Base-by-base conservation (phyloP, 1,284 basidiomycete genomes). In the Neonothopanus nambi region DNA sequence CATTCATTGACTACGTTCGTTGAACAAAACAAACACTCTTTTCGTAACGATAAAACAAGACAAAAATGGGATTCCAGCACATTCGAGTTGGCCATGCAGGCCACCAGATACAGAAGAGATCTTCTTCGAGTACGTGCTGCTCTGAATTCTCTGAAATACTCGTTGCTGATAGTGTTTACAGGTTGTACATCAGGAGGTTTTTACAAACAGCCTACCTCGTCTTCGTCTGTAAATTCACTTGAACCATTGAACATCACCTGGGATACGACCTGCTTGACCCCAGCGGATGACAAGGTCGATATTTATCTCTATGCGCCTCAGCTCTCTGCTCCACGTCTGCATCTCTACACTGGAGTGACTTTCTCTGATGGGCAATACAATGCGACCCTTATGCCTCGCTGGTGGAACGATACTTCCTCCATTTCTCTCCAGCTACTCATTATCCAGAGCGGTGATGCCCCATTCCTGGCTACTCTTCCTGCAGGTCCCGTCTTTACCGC, bases 401-500 rank as follows among this genome's bases (percentile, higher is more conserved):
- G 91, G 91, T 94, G 90, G 89, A 88, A 91, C 63, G 68, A 78
- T 11, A 82, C 85, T 2, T 57, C 73, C 2, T 70, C 75, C 2
- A 73, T 81, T 17, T 61, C 68, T 7, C 78, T 94, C 15, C 85
- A 93, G 63, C 66, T 93, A 56, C 72, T 74, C 53, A 88, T 95
- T 65, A 74, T 91, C 56, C 66, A 81, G 13, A 63, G 75, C 8
- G 83, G 81, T 33, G 64, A 74, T 2, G 75, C 79, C 2, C 67
- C 77, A 2, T 91, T 85, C 73, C 66, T 84, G 36, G 76, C 80
- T 41, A 67, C 74, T 39, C 67, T 84, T 20, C 81, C 86, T 15
- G 79, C 84, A 13, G 91, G 89, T 1, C 93, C 93, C 21, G 67
- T 89, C 46, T 91, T 92, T 67, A 82, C 74, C 8, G 85, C 83